Percentiles rank a stretch among this genome's conserved stretches.
Conservation (phyloP, 495 filamentous ascomycete genomes). For the Aspergillus olivimuriae region DNA sequence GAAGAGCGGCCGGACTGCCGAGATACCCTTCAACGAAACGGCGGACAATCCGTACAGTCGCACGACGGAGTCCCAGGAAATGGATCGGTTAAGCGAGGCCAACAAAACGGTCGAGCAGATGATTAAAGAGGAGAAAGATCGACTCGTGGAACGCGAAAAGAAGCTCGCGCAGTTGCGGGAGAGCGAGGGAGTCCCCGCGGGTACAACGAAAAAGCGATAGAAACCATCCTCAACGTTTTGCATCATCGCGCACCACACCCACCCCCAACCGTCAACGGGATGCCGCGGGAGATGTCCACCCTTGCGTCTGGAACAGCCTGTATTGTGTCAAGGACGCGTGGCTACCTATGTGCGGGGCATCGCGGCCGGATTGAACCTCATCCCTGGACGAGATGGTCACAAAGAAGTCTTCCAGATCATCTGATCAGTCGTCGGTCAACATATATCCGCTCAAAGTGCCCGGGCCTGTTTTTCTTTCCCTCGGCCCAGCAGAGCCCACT, state of each 20-base stretch:
- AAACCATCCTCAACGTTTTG: background rate
- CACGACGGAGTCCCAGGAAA: conserved; percentile 65
- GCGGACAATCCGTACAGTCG: conserved; percentile 66
- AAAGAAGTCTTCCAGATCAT: too few species aligned
- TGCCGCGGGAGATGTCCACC: too few species aligned
- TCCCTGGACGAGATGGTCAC: too few species aligned
- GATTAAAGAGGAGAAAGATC: conserved; percentile 60
- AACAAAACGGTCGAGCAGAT: conserved; percentile 66
- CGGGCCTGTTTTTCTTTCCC: too few species aligned
- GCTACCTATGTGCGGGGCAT: too few species aligned
- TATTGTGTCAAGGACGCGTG: too few species aligned
- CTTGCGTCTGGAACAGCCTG: too few species aligned
- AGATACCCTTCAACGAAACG: conserved; percentile 59
- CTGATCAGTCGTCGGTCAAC: too few species aligned
- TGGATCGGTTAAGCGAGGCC: conserved; percentile 50
- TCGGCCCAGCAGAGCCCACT: too few species aligned
- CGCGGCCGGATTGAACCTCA: too few species aligned
- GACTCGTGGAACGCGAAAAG: conserved; percentile 55
- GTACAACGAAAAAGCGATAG: conserved; percentile 38
- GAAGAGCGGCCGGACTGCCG: conserved; percentile 54
- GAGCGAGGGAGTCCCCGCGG: conserved; percentile 35
- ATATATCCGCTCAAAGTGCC: too few species aligned
- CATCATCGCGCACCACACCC: background rate
- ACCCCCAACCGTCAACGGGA: background rate
- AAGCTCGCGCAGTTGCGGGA: conserved; percentile 58